phyloP scores from a whole-genome alignment of 345 rosid genomes.

The Syzygium aqueum region DNA sequence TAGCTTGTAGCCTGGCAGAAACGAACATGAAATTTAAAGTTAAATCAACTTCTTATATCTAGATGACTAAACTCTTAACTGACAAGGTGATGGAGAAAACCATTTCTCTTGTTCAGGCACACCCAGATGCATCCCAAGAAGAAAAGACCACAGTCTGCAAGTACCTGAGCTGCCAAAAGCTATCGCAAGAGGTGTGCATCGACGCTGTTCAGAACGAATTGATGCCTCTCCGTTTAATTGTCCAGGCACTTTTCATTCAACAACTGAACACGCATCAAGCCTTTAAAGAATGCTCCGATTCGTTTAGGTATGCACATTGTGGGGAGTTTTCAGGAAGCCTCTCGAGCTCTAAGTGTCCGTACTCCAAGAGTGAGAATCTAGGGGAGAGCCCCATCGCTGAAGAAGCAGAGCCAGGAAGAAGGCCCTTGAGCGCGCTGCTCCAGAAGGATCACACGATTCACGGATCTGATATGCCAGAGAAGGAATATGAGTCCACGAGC shows the following conservation, averaged over 20 bases:
- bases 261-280: constrained; percentile 70
- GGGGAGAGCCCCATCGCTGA: constrained; percentile 44
- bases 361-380: constrained; percentile 32
- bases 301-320: constrained; percentile 30
- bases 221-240: constrained; percentile 72
- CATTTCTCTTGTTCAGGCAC: constrained; percentile 26
- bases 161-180: constrained; percentile 63
- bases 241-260: constrained; percentile 70
- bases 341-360: constrained; percentile 49
- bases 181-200: constrained; percentile 61
- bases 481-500: constrained; percentile 56
- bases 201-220: constrained; percentile 74
- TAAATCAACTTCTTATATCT: not conserved
- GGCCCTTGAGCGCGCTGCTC: constrained; percentile 29
- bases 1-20: not conserved
- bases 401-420: constrained; percentile 26
- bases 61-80: not conserved
- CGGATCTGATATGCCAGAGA: constrained; percentile 23
- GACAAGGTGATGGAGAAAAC: not conserved
- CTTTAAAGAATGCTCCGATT: constrained; percentile 67
- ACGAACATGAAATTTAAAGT: not conserved
- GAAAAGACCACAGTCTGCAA: constrained; percentile 58
- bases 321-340: constrained; percentile 49
- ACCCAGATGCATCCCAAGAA: constrained; percentile 42
- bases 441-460: constrained; percentile 25